phyloP scores from a whole-genome alignment of 345 rosid genomes.

The Passiflora organensis region DNA sequence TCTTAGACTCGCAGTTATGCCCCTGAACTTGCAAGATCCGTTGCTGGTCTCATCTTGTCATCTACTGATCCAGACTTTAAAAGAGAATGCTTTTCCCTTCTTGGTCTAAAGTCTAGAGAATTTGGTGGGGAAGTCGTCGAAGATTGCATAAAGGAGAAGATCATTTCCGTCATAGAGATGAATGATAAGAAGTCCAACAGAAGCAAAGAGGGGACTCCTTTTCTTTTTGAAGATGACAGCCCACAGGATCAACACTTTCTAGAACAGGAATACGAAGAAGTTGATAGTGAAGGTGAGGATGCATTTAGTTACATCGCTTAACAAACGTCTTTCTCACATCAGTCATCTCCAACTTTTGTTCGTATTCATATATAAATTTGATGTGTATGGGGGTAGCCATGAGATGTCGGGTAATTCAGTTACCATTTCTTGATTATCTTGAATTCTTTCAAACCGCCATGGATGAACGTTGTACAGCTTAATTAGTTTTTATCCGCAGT shows the following conservation, averaged over 20 bases:
- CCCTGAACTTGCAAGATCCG: constrained; percentile 83
- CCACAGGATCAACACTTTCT: constrained; percentile 32
- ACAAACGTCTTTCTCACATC: neutral
- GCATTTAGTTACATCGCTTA: constrained; percentile 8
- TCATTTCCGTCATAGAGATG: constrained; percentile 54
- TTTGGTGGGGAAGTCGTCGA: constrained; percentile 35
- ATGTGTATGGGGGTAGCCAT: neutral
- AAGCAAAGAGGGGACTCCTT: constrained; percentile 50
- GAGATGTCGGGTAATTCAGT: too few species aligned
- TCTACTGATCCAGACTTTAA: constrained; percentile 62
- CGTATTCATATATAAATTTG: neutral
- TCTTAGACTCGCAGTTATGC: constrained; percentile 68
- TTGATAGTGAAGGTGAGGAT: constrained; percentile 27
- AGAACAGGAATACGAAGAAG: constrained; percentile 40
- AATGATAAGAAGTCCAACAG: constrained; percentile 56
- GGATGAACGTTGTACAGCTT: too few species aligned
- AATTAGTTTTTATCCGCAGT: too few species aligned
- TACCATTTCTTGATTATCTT: too few species aligned
- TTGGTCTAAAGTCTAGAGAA: constrained; percentile 49
- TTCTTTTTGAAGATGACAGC: constrained; percentile 48
- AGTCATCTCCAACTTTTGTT: neutral
- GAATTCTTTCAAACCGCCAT: too few species aligned
- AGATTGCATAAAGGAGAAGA: constrained; percentile 59
- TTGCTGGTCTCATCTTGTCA: constrained; percentile 66
- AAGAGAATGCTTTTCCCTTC: constrained; percentile 71